Conservation (phyloP, 2,329 filamentous ascomycete genomes). For the Plectosphaerella cucumerina region DNA sequence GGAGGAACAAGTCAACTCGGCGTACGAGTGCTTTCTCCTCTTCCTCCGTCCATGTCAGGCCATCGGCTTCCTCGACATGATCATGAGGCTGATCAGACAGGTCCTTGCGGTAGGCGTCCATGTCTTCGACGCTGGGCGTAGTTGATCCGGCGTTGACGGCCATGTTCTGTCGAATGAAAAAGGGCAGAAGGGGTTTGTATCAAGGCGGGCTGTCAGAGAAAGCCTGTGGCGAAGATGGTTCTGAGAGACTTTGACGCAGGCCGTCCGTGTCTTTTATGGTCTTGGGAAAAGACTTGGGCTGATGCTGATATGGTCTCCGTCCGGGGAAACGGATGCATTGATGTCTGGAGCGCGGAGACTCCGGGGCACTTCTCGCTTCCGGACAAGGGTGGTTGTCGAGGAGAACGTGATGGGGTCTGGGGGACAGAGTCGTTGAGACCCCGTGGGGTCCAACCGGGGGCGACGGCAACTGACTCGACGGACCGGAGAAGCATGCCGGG, state of each 20-base stretch:
- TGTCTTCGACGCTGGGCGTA: constrained; percentile 1
- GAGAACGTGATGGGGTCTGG: constrained; percentile 6
- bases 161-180: too few species aligned
- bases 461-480: background rate
- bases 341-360: background rate
- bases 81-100: background rate
- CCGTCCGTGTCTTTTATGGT: too few species aligned
- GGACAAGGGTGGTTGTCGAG: too few species aligned
- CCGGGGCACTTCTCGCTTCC: too few species aligned
- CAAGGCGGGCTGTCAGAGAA: too few species aligned
- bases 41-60: constrained; percentile 9
- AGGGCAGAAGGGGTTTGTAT: too few species aligned
- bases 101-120: constrained; percentile 1
- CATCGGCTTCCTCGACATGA: constrained; percentile 1
- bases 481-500: too few species aligned
- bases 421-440: constrained; percentile 16
- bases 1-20: constrained; percentile 33
- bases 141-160: too few species aligned
- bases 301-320: too few species aligned
- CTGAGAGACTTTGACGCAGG: too few species aligned
- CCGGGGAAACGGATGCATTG: background rate
- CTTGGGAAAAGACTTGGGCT: too few species aligned
- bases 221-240: too few species aligned
- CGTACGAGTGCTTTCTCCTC: constrained; percentile 28
- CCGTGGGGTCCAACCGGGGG: background rate